Evolutionary conservation across 257 asterid genomes (phyloP), one percentile per base, ranked within the genome.

Genomic region (Cinchona pubescens): DNA sequence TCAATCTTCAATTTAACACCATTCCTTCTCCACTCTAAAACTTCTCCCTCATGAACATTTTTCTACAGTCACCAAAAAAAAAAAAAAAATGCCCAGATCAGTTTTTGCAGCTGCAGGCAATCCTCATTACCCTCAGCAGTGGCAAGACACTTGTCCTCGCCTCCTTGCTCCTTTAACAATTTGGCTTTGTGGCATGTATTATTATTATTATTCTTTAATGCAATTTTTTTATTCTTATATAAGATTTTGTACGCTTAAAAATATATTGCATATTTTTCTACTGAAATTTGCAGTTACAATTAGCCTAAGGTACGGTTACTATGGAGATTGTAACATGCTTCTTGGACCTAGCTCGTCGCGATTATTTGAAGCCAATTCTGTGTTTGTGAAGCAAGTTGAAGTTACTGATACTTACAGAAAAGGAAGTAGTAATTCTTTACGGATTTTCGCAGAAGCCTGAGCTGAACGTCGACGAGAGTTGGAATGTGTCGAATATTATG

Each of bases 401-500:
- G 72, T 53, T 29, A 74, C 61, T 23, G 40, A 67, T 29, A 16
- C 34, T 67, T 61, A 15, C 27, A 62, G 53, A 38, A 43, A 75
- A 64, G 71, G 70, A 5, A 35, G 65, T 64, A 69, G 74, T 76
- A 21, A 37, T 10, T 69, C 8, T 81, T 30, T 60, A 72, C 30
- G 76, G 69, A 23, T 81, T 67, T 37, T 67, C 27, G 16, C 69
- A 67, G 81, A 67, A 67, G 61, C 81, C 81, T 80, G 71, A 58
- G 73, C 75, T 76, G 34, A 80, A 35, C 27, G 40, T 64, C 10
- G 61, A 71, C 37, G 43, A 46, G 35, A 59, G 46, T 35, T 75
- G 77, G 75, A 58, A 29, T 16, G 69, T 42, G 45, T 55, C 78
- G 12, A 40, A 58, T 51, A 70, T 42, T 55, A 37, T 80, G 62